Evolutionary conservation across 805 yeast species (phyloP), one percentile per base, ranked within the genome.

Genomic region (Cyberlindnera galapagoensis): DNA sequence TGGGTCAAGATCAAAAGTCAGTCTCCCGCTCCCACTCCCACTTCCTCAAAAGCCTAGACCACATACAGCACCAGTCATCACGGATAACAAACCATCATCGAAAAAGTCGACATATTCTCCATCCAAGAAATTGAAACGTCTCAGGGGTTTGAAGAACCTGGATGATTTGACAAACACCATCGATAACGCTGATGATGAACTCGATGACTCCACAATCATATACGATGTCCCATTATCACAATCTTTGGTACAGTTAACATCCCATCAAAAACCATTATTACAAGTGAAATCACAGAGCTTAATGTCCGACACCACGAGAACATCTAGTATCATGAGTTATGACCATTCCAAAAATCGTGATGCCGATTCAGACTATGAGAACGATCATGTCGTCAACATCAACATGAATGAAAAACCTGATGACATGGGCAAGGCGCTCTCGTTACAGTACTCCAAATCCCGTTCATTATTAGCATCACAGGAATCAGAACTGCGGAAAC

Each of bases 171-270:
- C 28, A 18, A 11, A 8, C n/a, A 13, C 13, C 9, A 14, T 16
- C n/a, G 55, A 56, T 24, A 53, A 57, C 28, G 74, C 71, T 12
- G 80, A 74, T 42, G 74, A 71, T 37, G 70, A 72, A 36, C 55
- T 74, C 25, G 76, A 76, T 1, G 73, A 66, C 26, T 69, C 69
- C 34, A 55, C 67, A 15, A 62, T 69, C 15, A 69, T 78, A 37
- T 79, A 62, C 55, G 78, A 80, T 44, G 81, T 80, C 13, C 87
- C 87, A 3, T 55, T 74, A 32, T 66, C 81, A 0, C 77, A 74
- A 29, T 68, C 80, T 0, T 54, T 77, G 13, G 60, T 53, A 6
- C 54, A 65, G 9, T 41, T 62, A 12, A 41, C 59, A n/a, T 56
- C 57, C 13, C 54, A 56, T 29, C 65, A 67, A 40, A 57, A 52